These are phyloP conservation scores for Plantago major DNA, from an alignment of 257 asterid species.

Conservation along the genomic window DNA sequence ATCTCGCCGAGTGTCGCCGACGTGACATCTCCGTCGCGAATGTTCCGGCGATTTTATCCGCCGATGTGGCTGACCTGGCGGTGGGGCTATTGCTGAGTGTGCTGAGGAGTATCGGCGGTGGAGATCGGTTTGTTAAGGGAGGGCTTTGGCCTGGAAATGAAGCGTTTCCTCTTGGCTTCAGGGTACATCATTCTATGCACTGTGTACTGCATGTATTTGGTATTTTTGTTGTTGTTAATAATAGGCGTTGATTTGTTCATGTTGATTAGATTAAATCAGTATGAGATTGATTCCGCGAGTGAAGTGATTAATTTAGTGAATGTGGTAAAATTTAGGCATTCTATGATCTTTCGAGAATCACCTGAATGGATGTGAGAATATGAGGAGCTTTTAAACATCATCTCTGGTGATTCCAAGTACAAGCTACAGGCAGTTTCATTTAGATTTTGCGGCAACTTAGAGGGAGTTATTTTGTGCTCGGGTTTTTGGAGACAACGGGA, in stretches of 20 bases:
- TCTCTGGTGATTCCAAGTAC: too few species aligned
- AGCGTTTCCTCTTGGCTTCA: slow-evolving; percentile 46
- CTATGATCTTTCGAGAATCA: too few species aligned
- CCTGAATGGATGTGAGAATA: too few species aligned
- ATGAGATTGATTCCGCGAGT: too few species aligned
- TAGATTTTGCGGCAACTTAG: too few species aligned
- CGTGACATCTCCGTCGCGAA: slow-evolving; percentile 49
- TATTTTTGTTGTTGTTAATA: background rate
- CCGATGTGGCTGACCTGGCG: slow-evolving; percentile 53
- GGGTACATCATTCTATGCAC: slow-evolving; percentile 27
- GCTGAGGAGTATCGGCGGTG: slow-evolving; percentile 39
- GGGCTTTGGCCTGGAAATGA: slow-evolving; percentile 44
- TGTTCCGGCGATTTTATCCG: slow-evolving; percentile 35
- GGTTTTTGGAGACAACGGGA: too few species aligned
- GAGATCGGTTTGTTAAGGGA: slow-evolving; percentile 36
- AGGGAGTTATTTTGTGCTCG: too few species aligned
- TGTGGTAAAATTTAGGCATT: too few species aligned
- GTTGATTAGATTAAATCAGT: too few species aligned
- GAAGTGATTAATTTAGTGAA: too few species aligned
- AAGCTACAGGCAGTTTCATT: too few species aligned
- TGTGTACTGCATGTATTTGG: background rate
- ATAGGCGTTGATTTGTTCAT: background rate
- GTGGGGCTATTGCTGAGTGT: slow-evolving; percentile 56
- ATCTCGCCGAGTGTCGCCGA: slow-evolving; percentile 63
- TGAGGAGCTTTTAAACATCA: too few species aligned